Evolutionary conservation across 2,329 filamentous ascomycete genomes (phyloP), one percentile per base, ranked within the genome.

Genomic region (Fusarium avenaceum): DNA sequence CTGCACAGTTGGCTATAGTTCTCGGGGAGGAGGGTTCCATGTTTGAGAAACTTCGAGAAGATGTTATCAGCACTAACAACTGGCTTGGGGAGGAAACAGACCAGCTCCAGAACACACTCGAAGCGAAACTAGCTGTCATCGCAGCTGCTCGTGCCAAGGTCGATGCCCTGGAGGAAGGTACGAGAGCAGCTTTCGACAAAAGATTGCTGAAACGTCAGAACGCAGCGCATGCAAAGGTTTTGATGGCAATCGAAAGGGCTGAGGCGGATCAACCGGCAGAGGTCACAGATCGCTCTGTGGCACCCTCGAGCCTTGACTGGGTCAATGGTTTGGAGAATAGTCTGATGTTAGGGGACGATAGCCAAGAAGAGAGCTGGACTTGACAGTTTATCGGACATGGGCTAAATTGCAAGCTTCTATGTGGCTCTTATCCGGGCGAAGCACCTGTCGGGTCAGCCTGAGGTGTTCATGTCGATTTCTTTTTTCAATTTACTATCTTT

Each of bases 11-110:
- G 3, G 35, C 28, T 1, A 38, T 3, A 0, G 1, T 43, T 22
- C 3, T 62, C 1, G 42, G 15, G 1, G 28, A 24, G 3, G 7
- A 28, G 4, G 1, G 2, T 0, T 22, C 26, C 2, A 4, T 14
- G 0, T 22, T 33, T 5, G 20, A 39, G 0, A 38, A 15, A 2
- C 4, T 63, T 0, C 13, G 7, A 4, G 2, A 17, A 0, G 22
- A 15, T 0, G 15, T 19, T 2, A 0, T 8, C 1, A 8, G 10
- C 2, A 28, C 20, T 0, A 26, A 4, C 2, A 2, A 43, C 0
- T 45, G 17, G 3, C 30, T 62, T 7, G 20, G 15, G 1, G n/a
- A n/a, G 0, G 19, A 55, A 0, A 54, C 7, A 0, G 19, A 39
- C 2, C 10, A 17, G n/a, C 3, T 48, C 0, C 14, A 43, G 2